Base-by-base conservation (phyloP, 805 yeast species). In the Candida quercuum region DNA sequence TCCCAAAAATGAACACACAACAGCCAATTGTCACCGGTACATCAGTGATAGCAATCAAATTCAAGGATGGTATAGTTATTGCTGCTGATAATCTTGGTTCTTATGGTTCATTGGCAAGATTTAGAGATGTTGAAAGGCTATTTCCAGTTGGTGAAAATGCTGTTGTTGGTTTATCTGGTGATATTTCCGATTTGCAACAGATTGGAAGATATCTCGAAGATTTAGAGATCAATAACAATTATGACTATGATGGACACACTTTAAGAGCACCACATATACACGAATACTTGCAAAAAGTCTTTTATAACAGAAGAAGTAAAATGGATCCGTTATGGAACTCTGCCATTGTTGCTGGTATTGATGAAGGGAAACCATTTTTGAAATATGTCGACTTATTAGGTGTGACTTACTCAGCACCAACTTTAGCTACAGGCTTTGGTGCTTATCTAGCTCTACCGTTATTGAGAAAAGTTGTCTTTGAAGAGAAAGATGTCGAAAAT, bases 321-420 rank as follows among this genome's bases (percentile, higher is more conserved):
- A 81, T 93, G 91, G 78, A 93, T 59, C 99, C 99, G 18, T 71
- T 88, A 47, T 93, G 98, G 98, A 93, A 93, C 63, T 83, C 98
- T 1, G 66, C 85, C 27, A 70, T 93, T 39, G 97, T 93, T 36
- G 96, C 88, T 12, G 99, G 99, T 9, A 71, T 83, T 49, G 83
- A 84, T 57, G 78, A 74, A 46, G 78, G 78, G 28, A 71, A 66
- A 33, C 87, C 93, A 32, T 85, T 84, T 52, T 70, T 93, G 55
- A 79, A 81, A 48, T 89, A 86, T 56, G 95, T 88, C 32, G 96
- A 93, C 60, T 68, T 93, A 43, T 72, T 89, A 42, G 99, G 99
- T 35, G 96, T 88, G 20, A 75, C 95, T 3, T 93, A 86, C 61
- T 72, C 86, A 4, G 73, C 98, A 0, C 93, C 95, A 22, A 72